These are phyloP conservation scores for Penicillium chermesinum DNA, from an alignment of 495 filamentous ascomycete species.

Conservation along the genomic window DNA sequence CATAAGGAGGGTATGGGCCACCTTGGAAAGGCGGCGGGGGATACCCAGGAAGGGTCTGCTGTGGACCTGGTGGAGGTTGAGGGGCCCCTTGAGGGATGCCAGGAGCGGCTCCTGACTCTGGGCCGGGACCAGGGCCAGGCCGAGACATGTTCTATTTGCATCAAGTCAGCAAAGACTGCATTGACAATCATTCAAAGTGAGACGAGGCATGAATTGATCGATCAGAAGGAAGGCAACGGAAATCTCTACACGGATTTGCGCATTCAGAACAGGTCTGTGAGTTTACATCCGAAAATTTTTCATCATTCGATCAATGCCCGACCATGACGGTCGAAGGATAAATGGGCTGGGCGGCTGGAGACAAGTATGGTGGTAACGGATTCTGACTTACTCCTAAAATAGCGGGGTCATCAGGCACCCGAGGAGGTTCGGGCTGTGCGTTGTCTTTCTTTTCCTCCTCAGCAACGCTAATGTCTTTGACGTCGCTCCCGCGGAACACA, in stretches of 20 bases:
- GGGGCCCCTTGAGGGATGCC: conserved; percentile 35
- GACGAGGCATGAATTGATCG: conserved; percentile 24
- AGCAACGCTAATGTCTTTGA: conserved; percentile 93
- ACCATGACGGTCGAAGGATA: conserved; percentile 8
- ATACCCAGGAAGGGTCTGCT: conserved; percentile 43
- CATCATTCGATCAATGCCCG: conserved; percentile 54
- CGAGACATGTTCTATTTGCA: conserved; percentile 36
- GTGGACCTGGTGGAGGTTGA: conserved; percentile 39
- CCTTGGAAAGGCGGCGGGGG: conserved; percentile 47
- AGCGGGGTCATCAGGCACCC: conserved; percentile 90
- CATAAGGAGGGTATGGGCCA: conserved; percentile 47
- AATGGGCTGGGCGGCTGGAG: conserved; percentile 4
- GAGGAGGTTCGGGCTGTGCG: conserved; percentile 57
- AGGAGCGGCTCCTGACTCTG: conserved; percentile 34
- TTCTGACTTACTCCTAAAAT: conserved; percentile 84
- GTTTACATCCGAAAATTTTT: conserved; percentile 50
- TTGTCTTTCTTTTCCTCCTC: conserved; percentile 68
- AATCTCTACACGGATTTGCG: conserved; percentile 92
- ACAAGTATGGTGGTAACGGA: conserved; percentile 3
- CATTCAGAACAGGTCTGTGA: conserved; percentile 68
- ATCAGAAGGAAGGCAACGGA: conserved; percentile 99
- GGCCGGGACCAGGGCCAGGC: conserved; percentile 14
- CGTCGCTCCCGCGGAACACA: conserved; percentile 96
- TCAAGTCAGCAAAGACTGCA: conserved; percentile 22
- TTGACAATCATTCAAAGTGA: conserved; percentile 2